Evolutionary conservation across 2,329 filamentous ascomycete genomes (phyloP).

Genomic region (Colletotrichum sansevieriae): DNA sequence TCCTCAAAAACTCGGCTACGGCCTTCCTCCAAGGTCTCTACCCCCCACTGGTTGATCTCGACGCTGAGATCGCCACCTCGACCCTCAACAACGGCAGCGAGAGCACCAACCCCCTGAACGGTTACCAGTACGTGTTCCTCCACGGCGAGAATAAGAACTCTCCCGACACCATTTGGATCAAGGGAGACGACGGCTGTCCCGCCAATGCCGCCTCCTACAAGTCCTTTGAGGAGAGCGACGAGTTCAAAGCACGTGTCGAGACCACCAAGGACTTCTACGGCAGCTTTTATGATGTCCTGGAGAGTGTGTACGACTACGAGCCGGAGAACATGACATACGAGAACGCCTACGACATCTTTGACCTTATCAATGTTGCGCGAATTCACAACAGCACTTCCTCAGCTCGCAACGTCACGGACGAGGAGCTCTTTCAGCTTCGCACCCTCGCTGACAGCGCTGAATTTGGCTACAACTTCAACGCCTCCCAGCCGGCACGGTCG

Average conservation of each 20-base stretch:
- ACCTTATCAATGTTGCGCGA: slow-evolving; percentile 52
- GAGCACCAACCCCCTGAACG: slow-evolving; percentile 44
- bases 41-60: slow-evolving; percentile 48
- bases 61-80: slow-evolving; percentile 46
- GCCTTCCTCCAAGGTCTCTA: slow-evolving; percentile 54
- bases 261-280: slow-evolving; percentile 50
- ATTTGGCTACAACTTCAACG: slow-evolving; percentile 50
- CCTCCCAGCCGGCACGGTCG: slow-evolving; percentile 46
- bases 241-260: slow-evolving; percentile 45
- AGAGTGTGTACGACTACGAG: slow-evolving; percentile 49
- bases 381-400: slow-evolving; percentile 50
- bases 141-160: slow-evolving; percentile 49
- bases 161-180: slow-evolving; percentile 54
- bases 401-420: slow-evolving; percentile 49
- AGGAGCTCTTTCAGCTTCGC: slow-evolving; percentile 50
- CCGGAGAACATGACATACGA: slow-evolving; percentile 50
- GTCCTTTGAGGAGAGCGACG: slow-evolving; percentile 47
- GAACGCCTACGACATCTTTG: slow-evolving; percentile 54
- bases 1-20: slow-evolving; percentile 52
- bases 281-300: slow-evolving; percentile 48
- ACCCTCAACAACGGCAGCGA: slow-evolving; percentile 47
- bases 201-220: slow-evolving; percentile 46
- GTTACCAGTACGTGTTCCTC: slow-evolving; percentile 53
- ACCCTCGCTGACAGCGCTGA: slow-evolving; percentile 51
- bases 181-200: slow-evolving; percentile 52